Base-by-base conservation (phyloP, 345 rosid genomes). In the Acer saccharum region DNA sequence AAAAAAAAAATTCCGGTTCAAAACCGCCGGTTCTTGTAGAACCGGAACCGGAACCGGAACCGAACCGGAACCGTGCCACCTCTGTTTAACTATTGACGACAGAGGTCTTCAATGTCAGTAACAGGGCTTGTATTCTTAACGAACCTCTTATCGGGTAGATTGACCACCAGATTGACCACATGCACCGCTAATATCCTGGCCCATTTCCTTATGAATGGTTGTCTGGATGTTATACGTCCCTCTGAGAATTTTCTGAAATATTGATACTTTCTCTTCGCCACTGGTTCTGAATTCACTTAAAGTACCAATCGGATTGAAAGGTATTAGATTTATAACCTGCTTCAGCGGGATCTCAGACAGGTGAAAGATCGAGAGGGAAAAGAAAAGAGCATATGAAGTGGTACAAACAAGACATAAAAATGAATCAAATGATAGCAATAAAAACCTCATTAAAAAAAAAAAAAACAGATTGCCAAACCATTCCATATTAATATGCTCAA, bases 311-410 rank as follows among this genome's bases (percentile, higher is more conserved):
- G 99, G 94, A 78, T 92, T 95, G 76, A 95, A 93, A 46, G 99
- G 98, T 72, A 95, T 95, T 90, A 95, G 84, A 79, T 95, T 95
- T 72, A 92, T 92, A 29, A 95, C 97, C 99, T 95, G 92, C 62
- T 69, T 18, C 44, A 54, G 78, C 76, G 8, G 74, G 60, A 18
- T 74, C 27, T 68, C 1, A 58, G 77, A 74, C 48, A 74, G 69
- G 80, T 71, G 23, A 65, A 65, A 68, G n/a, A 3, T 29, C 41
- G 41, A 27, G 23, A 17, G 55, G 58, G 23, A 18, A 35, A 52
- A 67, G 2, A 64, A 74, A 72, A 20, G 35, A 18, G 35, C 67
- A 29, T 54, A 69, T 48, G 54, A 65, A 76, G 73, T 2, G 41
- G 25, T 21, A 39, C 7, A 50, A 18, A 57, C 52, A 35, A 9